These are phyloP conservation scores for Periconia sp. DNA, from an alignment of 2,329 filamentous ascomycete species.

Conservation along the genomic window DNA sequence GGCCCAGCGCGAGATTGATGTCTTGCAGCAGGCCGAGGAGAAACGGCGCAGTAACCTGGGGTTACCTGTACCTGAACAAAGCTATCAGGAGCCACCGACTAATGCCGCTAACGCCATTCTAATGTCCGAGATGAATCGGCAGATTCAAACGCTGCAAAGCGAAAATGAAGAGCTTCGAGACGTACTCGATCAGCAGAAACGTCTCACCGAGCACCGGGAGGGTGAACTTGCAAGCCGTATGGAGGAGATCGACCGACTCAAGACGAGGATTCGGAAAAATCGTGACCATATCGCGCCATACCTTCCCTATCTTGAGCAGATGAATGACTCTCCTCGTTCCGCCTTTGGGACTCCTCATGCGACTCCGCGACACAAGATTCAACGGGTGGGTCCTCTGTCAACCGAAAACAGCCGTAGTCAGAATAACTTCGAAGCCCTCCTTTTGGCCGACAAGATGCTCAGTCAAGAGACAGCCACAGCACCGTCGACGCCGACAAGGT, in stretches of 20 bases:
- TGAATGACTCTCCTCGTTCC: slow-evolving; percentile 67
- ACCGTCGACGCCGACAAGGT: slow-evolving; percentile 70
- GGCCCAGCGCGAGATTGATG: slow-evolving; percentile 85
- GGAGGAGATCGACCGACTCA: slow-evolving; percentile 78
- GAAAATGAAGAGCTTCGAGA: slow-evolving; percentile 69
- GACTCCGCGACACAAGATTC: slow-evolving; percentile 45
- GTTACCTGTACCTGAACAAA: slow-evolving; percentile 60
- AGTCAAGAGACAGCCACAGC: slow-evolving; percentile 78
- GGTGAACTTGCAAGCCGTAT: slow-evolving; percentile 72
- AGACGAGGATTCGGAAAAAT: slow-evolving; percentile 87
- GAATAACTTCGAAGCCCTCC: slow-evolving; percentile 75
- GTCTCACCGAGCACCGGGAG: slow-evolving; percentile 77
- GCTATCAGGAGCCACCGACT: slow-evolving; percentile 56
- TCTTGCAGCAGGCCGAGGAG: slow-evolving; percentile 76
- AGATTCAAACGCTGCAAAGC: slow-evolving; percentile 69
- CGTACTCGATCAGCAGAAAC: slow-evolving; percentile 75
- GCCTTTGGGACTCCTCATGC: slow-evolving; percentile 59
- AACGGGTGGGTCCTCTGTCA: slow-evolving; percentile 53
- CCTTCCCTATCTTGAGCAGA: slow-evolving; percentile 41
- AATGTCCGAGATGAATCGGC: slow-evolving; percentile 53
- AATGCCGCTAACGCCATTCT: slow-evolving; percentile 63
- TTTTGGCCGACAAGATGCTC: slow-evolving; percentile 76
- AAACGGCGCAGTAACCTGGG: slow-evolving; percentile 64
- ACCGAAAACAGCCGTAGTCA: slow-evolving; percentile 54
- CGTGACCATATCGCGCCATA: slow-evolving; percentile 77